A percentile compares a stretch with the other conserved stretches of the same genome.
phyloP scores from a whole-genome alignment of 2,329 filamentous ascomycete species.

The Monosporascus sp. region DNA sequence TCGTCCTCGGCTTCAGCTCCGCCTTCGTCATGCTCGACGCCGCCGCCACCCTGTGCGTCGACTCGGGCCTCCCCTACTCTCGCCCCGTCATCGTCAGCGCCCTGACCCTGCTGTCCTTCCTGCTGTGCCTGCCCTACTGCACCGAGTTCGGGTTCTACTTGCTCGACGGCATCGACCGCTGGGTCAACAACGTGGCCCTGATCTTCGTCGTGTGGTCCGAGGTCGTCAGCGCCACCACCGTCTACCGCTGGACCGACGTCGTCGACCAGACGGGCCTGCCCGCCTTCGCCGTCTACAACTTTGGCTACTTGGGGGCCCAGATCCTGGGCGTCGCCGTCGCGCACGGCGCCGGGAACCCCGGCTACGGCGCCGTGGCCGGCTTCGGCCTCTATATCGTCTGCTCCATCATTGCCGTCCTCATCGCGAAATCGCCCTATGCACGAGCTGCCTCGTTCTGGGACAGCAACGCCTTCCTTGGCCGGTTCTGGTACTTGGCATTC shows the following conservation, averaged over 20 bases:
- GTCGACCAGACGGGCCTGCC: conserved; percentile 37
- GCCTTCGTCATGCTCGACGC: conserved; percentile 57
- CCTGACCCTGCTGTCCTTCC: conserved; percentile 44
- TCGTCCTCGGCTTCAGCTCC: conserved; percentile 53
- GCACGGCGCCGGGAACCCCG: conserved; percentile 35
- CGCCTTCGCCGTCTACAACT: conserved; percentile 40
- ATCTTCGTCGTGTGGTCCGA: conserved; percentile 51
- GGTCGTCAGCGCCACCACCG: conserved; percentile 45
- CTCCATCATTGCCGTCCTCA: conserved; percentile 30
- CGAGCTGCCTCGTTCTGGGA: conserved; percentile 38
- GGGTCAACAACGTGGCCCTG: conserved; percentile 50
- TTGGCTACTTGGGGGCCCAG: conserved; percentile 49
- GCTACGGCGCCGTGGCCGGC: conserved; percentile 45
- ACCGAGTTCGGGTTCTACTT: conserved; percentile 54
- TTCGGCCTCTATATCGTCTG: conserved; percentile 46
- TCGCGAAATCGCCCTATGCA: conserved; percentile 38
- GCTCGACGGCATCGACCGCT: conserved; percentile 48
- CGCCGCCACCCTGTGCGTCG: conserved; percentile 47
- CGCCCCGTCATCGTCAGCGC: conserved; percentile 44
- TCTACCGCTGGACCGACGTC: conserved; percentile 47
- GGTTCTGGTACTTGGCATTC: conserved; percentile 49
- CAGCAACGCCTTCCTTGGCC: conserved; percentile 29
- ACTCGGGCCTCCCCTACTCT: conserved; percentile 43
- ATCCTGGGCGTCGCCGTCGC: conserved; percentile 45
- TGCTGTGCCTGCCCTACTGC: conserved; percentile 51